Conservation (phyloP, 345 rosid species). For the Salix caprea region DNA sequence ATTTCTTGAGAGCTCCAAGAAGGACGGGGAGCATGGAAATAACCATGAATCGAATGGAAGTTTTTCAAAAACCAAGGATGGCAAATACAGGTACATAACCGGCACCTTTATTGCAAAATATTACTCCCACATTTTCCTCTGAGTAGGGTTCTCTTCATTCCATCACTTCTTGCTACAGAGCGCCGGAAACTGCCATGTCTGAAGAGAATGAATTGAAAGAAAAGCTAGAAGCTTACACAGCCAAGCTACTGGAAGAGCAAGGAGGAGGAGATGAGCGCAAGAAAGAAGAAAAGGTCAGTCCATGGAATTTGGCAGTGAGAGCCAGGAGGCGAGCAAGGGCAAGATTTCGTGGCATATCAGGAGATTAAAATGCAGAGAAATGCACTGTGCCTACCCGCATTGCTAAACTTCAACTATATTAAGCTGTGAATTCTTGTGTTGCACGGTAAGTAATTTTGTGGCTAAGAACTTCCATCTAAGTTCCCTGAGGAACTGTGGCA, state of each 20-base stretch:
- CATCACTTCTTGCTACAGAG: neutral
- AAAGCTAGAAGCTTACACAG: neutral
- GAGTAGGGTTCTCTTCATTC: neutral
- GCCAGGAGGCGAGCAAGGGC: too few relatives aligned
- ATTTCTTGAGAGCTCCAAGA: conserved; percentile 16
- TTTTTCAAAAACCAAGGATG: conserved; percentile 1
- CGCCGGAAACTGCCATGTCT: neutral
- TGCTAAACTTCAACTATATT: too few relatives aligned
- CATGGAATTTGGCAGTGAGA: too few relatives aligned
- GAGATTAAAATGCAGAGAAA: too few relatives aligned
- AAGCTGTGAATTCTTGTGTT: too few relatives aligned
- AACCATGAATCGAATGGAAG: conserved; percentile 33
- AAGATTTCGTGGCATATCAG: too few relatives aligned
- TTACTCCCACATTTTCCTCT: too few relatives aligned
- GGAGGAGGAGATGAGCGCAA: neutral
- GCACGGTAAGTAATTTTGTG: too few relatives aligned
- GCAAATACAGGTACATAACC: neutral
- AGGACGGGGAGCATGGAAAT: conserved; percentile 58
- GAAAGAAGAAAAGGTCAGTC: neutral
- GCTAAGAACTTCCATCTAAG: too few relatives aligned
- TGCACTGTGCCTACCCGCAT: too few relatives aligned
- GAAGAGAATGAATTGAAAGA: neutral
- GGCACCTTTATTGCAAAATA: too few relatives aligned
- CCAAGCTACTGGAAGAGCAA: neutral
- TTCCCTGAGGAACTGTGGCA: too few relatives aligned